Evolutionary conservation across 179 eudicot species (phyloP).

Genomic region (Amaranthus tricolor): DNA sequence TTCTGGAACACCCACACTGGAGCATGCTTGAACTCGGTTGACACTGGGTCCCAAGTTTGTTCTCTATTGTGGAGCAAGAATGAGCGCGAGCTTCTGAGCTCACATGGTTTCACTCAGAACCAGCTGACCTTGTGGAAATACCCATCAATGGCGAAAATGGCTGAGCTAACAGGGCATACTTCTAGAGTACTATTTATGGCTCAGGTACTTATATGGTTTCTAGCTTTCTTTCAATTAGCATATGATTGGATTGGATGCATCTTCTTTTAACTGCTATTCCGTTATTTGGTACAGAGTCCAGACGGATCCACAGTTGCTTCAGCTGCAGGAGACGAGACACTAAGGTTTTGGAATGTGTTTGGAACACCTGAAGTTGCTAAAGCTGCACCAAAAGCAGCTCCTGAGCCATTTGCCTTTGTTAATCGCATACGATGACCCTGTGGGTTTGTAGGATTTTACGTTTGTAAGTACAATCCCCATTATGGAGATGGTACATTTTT

Average conservation of each 20-base stretch:
- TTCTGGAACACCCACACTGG: constrained; percentile 84
- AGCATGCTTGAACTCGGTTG: constrained; percentile 58
- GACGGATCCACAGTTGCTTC: constrained; percentile 54
- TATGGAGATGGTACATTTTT: no score
- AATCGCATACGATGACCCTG: constrained; percentile 46
- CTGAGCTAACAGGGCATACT: constrained; percentile 78
- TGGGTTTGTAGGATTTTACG: no score
- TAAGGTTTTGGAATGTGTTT: constrained; percentile 62
- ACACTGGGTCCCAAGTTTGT: constrained; percentile 65
- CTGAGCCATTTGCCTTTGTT: constrained; percentile 52
- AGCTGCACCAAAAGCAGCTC: constrained; percentile 40
- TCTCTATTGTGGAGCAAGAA: constrained; percentile 71
- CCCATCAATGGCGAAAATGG: constrained; percentile 82
- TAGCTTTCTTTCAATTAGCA: not conserved
- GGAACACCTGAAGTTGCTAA: constrained; percentile 53
- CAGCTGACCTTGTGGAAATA: constrained; percentile 86
- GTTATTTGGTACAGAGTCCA: constrained; percentile 40
- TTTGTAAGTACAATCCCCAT: no score
- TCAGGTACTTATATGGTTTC: constrained; percentile 23
- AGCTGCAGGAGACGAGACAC: constrained; percentile 63
- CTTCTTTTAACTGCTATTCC: not conserved
- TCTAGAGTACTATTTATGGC: constrained; percentile 51
- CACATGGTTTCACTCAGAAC: constrained; percentile 83
- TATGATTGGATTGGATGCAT: no score
- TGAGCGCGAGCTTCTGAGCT: constrained; percentile 72